Percentiles rank a stretch among this genome's conserved stretches.
phyloP scores from a whole-genome alignment of 148 eudicot species.

The Diospyros kaki region DNA sequence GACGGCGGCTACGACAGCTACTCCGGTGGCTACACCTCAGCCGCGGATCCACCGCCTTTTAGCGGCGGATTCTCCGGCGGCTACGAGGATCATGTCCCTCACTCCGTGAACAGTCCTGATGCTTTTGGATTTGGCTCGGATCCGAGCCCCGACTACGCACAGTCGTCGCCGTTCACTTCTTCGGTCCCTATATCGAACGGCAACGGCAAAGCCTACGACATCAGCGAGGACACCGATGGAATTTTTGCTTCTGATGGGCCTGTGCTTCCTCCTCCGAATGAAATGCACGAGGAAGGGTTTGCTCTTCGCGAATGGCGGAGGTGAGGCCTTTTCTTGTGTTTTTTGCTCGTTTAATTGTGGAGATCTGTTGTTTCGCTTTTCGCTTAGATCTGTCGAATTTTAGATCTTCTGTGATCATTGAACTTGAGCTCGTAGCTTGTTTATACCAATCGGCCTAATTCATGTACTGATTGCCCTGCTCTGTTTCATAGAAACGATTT shows the following conservation, averaged over 20 bases:
- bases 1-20: constrained; percentile 19
- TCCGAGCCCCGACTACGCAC: constrained; percentile 29
- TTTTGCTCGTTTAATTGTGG: not conserved
- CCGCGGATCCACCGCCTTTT: constrained; percentile 35
- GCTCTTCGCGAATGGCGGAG: constrained; percentile 97
- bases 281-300: constrained; percentile 73
- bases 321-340: constrained; percentile 29
- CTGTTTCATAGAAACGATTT: not conserved
- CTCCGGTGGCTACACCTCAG: constrained; percentile 14
- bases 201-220: constrained; percentile 49
- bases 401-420: too few relatives aligned
- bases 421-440: not conserved
- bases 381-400: constrained; percentile 5
- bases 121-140: constrained; percentile 44
- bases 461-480: not conserved
- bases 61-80: constrained; percentile 24
- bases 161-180: constrained; percentile 41
- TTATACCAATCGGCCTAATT: not conserved
- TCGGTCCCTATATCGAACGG: constrained; percentile 58
- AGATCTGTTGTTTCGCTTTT: constrained; percentile 8
- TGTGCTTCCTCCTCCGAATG: constrained; percentile 72
- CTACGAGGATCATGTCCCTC: constrained; percentile 41
- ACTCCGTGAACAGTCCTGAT: constrained; percentile 28
- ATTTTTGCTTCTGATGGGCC: constrained; percentile 82
- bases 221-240: constrained; percentile 60